Percentiles rank a stretch among this genome's conserved stretches.
Evolutionary conservation across 2,329 filamentous ascomycete species (phyloP).

Genomic region (Ceratocystis colombiana): DNA sequence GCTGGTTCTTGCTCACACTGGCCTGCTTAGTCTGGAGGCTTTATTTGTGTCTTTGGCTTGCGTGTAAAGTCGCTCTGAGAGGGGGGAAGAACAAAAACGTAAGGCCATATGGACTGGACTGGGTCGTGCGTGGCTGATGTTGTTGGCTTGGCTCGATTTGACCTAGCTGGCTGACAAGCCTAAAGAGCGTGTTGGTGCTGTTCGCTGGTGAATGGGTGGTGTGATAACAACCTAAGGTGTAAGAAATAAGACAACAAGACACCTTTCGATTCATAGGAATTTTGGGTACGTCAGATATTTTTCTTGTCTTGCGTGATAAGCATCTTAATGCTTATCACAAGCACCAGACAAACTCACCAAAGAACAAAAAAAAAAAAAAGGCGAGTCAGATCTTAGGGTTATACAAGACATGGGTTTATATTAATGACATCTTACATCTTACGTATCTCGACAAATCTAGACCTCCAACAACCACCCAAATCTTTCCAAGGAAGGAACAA

Average conservation of each 20-base stretch:
- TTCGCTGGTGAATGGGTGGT: not conserved
- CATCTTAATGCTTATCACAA: conserved; percentile 8
- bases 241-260: conserved; percentile 12
- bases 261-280: not conserved
- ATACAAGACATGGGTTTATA: conserved; percentile 12
- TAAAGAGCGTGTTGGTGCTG: not conserved
- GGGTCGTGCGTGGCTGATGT: not conserved
- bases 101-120: too few relatives aligned
- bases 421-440: not conserved
- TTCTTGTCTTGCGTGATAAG: conserved; percentile 4
- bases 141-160: not conserved
- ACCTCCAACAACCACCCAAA: not conserved
- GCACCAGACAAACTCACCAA: not conserved
- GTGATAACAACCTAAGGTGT: not conserved
- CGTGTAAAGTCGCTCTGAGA: not conserved
- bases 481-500: not conserved
- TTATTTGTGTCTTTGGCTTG: not conserved
- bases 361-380: not conserved
- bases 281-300: not conserved
- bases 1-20: not conserved
- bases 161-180: not conserved
- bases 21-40: not conserved
- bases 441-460: not conserved
- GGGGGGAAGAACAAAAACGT: too few relatives aligned
- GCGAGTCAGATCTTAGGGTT: conserved; percentile 9